phyloP scores from a whole-genome alignment of 371 early-diverging fungal genomes.

The Choanephora cucurbitarum region DNA sequence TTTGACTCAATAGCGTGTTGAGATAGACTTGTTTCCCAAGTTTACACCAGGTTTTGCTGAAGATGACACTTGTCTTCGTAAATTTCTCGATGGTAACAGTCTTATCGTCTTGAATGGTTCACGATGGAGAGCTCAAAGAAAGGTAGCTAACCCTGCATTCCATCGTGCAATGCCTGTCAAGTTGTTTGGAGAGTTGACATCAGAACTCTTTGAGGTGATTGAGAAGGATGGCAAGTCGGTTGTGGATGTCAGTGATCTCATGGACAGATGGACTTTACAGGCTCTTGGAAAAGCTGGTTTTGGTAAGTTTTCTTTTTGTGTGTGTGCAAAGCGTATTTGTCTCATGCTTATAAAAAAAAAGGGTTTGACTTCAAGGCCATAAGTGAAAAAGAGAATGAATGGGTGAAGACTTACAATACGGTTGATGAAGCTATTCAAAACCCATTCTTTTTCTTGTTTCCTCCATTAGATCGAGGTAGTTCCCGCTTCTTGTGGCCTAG shows the following conservation, averaged over 20 bases:
- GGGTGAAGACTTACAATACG: conserved; percentile 32
- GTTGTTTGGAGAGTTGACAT: conserved; percentile 30
- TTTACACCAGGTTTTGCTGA: neutral
- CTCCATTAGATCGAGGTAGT: conserved; percentile 12
- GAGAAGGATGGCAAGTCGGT: conserved; percentile 14
- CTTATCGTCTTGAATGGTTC: conserved; percentile 11
- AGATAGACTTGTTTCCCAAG: conserved; percentile 8
- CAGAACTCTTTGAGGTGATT: conserved; percentile 28
- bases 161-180: conserved; percentile 39
- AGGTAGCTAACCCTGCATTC: conserved; percentile 43
- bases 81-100: conserved; percentile 13
- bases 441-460: conserved; percentile 37
- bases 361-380: conserved; percentile 39
- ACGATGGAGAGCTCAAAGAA: conserved; percentile 22
- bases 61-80: neutral
- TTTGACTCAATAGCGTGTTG: neutral
- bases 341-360: too few relatives aligned
- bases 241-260: conserved; percentile 25
- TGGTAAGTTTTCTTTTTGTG: conserved; percentile 19
- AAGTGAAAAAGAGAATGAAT: conserved; percentile 14
- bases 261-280: conserved; percentile 37
- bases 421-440: conserved; percentile 23
- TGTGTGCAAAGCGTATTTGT: too few relatives aligned
- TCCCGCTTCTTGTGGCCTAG: conserved; percentile 14
- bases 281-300: conserved; percentile 45